phyloP scores from a whole-genome alignment of 768 basidiomycete species.

The Sporobolomyces pararoseus region DNA sequence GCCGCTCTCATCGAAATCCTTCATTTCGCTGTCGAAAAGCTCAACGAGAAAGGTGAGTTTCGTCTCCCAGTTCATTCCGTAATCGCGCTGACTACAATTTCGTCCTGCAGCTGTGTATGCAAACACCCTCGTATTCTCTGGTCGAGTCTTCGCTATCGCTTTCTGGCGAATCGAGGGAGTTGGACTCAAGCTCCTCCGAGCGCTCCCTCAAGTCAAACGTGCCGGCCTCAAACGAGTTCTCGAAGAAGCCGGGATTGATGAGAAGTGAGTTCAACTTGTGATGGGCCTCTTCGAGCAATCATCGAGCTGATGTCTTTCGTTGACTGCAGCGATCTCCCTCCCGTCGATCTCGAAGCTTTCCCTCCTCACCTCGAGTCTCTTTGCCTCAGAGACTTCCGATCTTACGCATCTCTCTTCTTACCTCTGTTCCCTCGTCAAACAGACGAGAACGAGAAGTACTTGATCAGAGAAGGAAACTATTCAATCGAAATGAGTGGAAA shows the following conservation, averaged over 20 bases:
- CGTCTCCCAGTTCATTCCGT: no score
- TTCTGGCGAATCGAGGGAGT: conserved; percentile 54
- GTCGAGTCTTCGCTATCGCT: conserved; percentile 52
- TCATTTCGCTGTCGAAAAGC: conserved; percentile 52
- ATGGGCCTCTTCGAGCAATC: accelerated
- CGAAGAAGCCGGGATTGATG: conserved; percentile 35
- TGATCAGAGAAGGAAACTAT: conserved; percentile 45
- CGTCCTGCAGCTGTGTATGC: conserved; percentile 49
- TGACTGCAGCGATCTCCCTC: conserved; percentile 9
- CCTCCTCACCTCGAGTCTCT: conserved; percentile 48
- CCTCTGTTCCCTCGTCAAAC: not conserved
- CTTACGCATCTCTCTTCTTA: conserved; percentile 41
- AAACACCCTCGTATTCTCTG: conserved; percentile 53
- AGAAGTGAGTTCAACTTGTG: conserved; percentile 19
- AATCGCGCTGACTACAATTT: not conserved
- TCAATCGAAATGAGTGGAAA: conserved; percentile 45
- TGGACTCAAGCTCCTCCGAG: conserved; percentile 51
- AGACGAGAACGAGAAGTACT: conserved; percentile 47
- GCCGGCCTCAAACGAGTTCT: conserved; percentile 50
- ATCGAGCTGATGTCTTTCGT: not conserved
- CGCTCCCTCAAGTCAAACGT: conserved; percentile 50
- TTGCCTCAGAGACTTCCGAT: conserved; percentile 47
- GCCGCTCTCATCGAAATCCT: conserved; percentile 49
- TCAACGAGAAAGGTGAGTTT: conserved; percentile 51
- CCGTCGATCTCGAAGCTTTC: conserved; percentile 34